These are phyloP conservation scores for Ceratocystis lukuohia DNA, from an alignment of 2,329 filamentous ascomycete species.

Conservation along the genomic window DNA sequence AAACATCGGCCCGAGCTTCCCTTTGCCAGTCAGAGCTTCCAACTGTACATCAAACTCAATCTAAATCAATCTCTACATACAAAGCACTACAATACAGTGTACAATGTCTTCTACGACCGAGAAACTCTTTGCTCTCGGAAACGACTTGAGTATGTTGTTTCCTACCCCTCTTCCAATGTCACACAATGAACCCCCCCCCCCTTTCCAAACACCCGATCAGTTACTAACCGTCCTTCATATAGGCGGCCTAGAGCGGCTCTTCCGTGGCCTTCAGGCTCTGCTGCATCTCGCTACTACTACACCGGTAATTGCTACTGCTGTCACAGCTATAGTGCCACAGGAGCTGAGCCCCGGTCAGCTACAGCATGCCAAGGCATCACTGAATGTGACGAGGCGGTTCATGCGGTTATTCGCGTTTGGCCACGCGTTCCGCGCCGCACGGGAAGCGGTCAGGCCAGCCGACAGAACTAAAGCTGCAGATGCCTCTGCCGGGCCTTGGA, in stretches of 20 bases:
- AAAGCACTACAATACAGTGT: not conserved
- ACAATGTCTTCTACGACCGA: constrained; percentile 10
- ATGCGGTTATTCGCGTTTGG: constrained; percentile 58
- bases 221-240: constrained; percentile 31
- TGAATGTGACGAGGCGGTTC: constrained; percentile 44
- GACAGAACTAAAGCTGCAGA: not conserved
- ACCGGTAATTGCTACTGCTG: constrained; percentile 29
- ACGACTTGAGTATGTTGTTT: constrained; percentile 32
- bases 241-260: constrained; percentile 48
- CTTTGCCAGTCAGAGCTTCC: not conserved
- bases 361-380: constrained; percentile 28
- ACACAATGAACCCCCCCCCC: not conserved
- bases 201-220: constrained; percentile 30
- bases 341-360: constrained; percentile 24
- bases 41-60: not conserved
- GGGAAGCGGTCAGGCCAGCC: constrained; percentile 21
- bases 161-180: not conserved
- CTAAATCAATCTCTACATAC: not conserved
- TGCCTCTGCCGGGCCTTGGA: not conserved
- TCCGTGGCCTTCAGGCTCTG: constrained; percentile 44
- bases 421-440: constrained; percentile 36
- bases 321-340: constrained; percentile 18
- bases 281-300: constrained; percentile 37
- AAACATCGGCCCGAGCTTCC: constrained; percentile 1
- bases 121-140: constrained; percentile 31